Percentiles rank a stretch among this genome's conserved stretches.
Evolutionary conservation across 139 green algal species (phyloP).

Genomic region (Gonium pectorale): DNA sequence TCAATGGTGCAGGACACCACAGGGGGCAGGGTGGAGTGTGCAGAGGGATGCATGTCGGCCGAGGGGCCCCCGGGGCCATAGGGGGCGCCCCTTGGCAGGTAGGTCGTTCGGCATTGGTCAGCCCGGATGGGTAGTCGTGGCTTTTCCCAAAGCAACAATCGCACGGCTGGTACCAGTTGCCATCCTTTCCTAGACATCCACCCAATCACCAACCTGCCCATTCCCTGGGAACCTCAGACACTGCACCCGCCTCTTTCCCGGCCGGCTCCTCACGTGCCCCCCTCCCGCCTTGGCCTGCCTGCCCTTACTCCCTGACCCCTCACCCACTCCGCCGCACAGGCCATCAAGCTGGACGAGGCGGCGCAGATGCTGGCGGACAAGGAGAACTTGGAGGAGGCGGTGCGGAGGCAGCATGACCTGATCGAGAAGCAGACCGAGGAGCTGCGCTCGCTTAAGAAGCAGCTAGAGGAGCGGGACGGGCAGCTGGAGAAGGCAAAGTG

Average conservation of each 20-base stretch:
- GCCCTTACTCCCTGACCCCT: background rate
- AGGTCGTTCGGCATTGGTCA: too few relatives aligned
- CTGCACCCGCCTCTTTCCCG: too few relatives aligned
- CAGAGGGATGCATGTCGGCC: too few relatives aligned
- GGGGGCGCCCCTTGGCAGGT: too few relatives aligned
- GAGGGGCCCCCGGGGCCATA: too few relatives aligned
- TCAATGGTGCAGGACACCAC: background rate
- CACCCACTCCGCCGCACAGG: constrained; percentile 19
- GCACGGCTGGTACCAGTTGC: too few relatives aligned
- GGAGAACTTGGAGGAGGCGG: constrained; percentile 62
- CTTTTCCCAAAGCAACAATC: too few relatives aligned
- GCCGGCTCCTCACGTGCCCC: background rate
- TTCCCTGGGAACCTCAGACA: too few relatives aligned
- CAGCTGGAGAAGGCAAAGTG: constrained; percentile 60
- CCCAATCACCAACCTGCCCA: too few relatives aligned
- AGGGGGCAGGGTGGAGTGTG: too few relatives aligned
- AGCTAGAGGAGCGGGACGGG: constrained; percentile 61
- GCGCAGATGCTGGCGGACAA: constrained; percentile 60
- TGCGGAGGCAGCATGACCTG: constrained; percentile 53
- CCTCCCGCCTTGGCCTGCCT: background rate
- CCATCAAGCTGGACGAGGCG: constrained; percentile 56
- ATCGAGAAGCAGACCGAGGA: constrained; percentile 67
- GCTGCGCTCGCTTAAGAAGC: constrained; percentile 58
- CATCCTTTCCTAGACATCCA: too few relatives aligned
- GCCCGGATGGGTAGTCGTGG: too few relatives aligned